Base-by-base conservation (phyloP, 371 early-diverging fungal species). In the Apophysomyces variabilis region DNA sequence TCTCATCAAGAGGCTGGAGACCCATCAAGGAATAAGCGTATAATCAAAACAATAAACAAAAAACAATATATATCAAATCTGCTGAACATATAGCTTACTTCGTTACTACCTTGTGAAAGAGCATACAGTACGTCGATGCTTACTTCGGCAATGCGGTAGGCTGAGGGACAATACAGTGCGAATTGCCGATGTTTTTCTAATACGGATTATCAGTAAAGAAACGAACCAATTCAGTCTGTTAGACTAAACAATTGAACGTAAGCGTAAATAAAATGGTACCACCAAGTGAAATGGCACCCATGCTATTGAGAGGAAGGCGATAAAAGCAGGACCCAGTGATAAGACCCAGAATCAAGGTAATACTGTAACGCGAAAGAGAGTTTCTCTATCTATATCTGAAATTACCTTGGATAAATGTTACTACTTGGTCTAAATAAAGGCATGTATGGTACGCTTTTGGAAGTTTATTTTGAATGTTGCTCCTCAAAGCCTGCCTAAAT, bases 241-340 rank as follows among this genome's bases (percentile, higher is more conserved):
- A 67, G 16, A 85, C 70, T 26, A 89, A 76, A 6, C 85, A 59
- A 47, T 83, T 87, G 68, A 86, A 84, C 14, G 87, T 58, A 3
- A 85, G 64, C 7, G 79, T 69, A 47, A 86, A 85, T 59, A 86
- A 86, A 9, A 89, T 54, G 12, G 86, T 90, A 75, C 92, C 92
- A 43, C 90, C 91, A 38, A 92, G 87, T 1, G 86, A 83, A 67
- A 90, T 89, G 50, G 88, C 85, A 44, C 92, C 91, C 21, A 69
- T 66, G 5, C 80, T 75, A 59, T 70, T 71, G 1, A 60, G 59
- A 1, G 89, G 86, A 50, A 90, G 65, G 57, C 74, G 65, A 60
- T 82, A 86, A 70, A 90, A 92, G 47, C 87, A 84, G 6, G 89
- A 87, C 11, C 89, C 90, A 59, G 86, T 85, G 58, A 91, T 86